These are phyloP conservation scores for Inga leiocalycina DNA, from an alignment of 306 rosid genomes.

Conservation along the genomic window DNA sequence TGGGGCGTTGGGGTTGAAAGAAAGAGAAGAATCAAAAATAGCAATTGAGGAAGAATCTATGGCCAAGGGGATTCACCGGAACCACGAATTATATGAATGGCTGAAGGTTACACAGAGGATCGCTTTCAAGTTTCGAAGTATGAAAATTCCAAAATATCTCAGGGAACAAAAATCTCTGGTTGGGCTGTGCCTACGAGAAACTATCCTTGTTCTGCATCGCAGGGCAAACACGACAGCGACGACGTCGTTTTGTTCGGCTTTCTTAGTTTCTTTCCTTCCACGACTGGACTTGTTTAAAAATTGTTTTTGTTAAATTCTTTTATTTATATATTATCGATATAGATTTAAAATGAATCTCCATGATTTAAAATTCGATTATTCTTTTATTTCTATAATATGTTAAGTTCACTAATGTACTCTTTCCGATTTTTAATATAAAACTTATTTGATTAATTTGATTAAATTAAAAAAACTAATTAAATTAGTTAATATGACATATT, in stretches of 20 bases:
- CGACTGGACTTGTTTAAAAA: neutral
- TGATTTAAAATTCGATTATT: no score
- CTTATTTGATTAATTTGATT: no score
- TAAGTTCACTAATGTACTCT: no score
- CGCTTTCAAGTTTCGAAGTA: slow-evolving; percentile 35
- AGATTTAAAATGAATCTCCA: no score
- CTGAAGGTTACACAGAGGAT: slow-evolving; percentile 32
- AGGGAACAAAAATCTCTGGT: neutral
- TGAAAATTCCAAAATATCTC: slow-evolving; percentile 7
- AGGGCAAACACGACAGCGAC: neutral
- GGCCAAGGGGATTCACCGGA: slow-evolving; percentile 34
- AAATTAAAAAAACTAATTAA: no score
- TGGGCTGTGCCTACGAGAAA: slow-evolving; percentile 11
- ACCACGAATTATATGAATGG: slow-evolving; percentile 47
- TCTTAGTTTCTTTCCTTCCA: neutral
- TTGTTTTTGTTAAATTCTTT: neutral
- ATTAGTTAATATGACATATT: no score
- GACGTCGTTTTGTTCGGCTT: slow-evolving; percentile 11
- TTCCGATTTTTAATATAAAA: no score
- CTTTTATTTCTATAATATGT: no score
- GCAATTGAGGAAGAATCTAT: neutral
- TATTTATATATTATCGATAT: no score
- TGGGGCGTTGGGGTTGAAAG: neutral
- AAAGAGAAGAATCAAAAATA: neutral
- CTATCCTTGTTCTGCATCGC: neutral